A percentile compares a stretch with the other conserved stretches of the same genome.
These are phyloP conservation scores for Diplotaxis tenuifolia DNA, from an alignment of 345 rosid genomes.

Conservation along the genomic window DNA sequence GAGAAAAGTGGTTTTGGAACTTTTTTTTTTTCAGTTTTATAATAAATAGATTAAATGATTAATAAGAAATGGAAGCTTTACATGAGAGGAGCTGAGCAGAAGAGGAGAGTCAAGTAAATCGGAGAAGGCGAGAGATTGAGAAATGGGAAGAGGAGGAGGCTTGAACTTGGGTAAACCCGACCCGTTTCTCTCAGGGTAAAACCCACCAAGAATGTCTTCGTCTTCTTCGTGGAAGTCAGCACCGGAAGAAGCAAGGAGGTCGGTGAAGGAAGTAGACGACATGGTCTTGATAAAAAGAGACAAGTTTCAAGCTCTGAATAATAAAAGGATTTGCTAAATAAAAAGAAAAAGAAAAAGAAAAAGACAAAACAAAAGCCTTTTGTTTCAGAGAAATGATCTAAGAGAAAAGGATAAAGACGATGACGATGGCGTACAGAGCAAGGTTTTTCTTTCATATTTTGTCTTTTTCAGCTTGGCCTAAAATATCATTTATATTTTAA, in stretches of 20 bases:
- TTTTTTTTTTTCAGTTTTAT: neutral
- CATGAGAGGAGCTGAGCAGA: constrained; percentile 61
- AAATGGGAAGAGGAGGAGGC: constrained; percentile 75
- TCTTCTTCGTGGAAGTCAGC: constrained; percentile 38
- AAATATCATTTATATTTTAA: neutral
- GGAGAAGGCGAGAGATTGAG: constrained; percentile 81
- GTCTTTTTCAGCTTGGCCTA: constrained; percentile 28
- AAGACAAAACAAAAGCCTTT: neutral
- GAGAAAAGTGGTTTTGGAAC: neutral
- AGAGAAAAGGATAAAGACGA: constrained; percentile 28
- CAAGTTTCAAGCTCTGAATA: constrained; percentile 12
- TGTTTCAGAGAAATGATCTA: constrained; percentile 23
- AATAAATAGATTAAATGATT: neutral
- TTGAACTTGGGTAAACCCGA: constrained; percentile 88
- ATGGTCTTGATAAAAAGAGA: constrained; percentile 21
- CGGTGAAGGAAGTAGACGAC: constrained; percentile 52
- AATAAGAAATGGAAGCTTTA: constrained; percentile 45
- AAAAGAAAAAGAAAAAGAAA: neutral
- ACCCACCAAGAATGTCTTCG: constrained; percentile 33
- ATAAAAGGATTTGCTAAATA: neutral
- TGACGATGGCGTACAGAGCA: constrained; percentile 40
- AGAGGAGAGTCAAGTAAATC: constrained; percentile 85
- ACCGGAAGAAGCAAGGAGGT: constrained; percentile 47
- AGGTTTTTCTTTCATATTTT: constrained; percentile 21
- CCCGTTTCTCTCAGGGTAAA: constrained; percentile 48